Evolutionary conservation across 129 eudicot species (phyloP), one percentile per base, ranked within the genome.

Genomic region (Tanacetum coccineum): DNA sequence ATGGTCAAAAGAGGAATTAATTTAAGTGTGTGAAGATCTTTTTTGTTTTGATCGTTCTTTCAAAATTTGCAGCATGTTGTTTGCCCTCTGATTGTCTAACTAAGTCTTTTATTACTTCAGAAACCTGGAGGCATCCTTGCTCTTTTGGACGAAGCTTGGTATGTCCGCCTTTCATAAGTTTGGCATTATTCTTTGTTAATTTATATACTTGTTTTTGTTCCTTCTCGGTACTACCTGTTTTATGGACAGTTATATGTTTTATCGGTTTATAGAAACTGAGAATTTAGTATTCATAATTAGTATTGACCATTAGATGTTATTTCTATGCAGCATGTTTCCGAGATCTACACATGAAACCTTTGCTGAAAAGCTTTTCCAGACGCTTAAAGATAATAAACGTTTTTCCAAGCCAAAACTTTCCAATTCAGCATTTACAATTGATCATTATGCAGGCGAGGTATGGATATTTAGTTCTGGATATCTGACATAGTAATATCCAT

Each of bases 71-170:
- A 9, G 58, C 56, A 32, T 70, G 54, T 46, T 32, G 51, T 32
- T 18, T 49, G 18, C 62, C 28, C 54, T 58, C 53, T 67, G 14
- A 17, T 21, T 57, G 21, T 75, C 59, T 80, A 80, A 80, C 70
- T 4, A 32, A 52, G 60, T 63, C 6, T 66, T 68, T 70, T 0
- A 22, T 71, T 73, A 66, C 74, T 60, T 53, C 80, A 91, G 97
- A 91, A 87, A 91, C 97, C 97, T 52, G 97, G 97, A 53, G 97
- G 97, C 64, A 83, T 91, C 53, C 80, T 91, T 70, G 86, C 97
- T 79, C 96, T 91, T 73, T 79, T 91, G 74, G 97, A 91, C 60
- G 97, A 91, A 68, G 96, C 97, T 44, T 91, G 97, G 97, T 90
- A 87, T 67, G 89, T 72, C 57, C 59, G 30, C 54, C 30, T 61